Evolutionary conservation across 2,329 filamentous ascomycete genomes (phyloP), one percentile per base, ranked within the genome.

Genomic region (Purpureocillium takamizusanense): DNA sequence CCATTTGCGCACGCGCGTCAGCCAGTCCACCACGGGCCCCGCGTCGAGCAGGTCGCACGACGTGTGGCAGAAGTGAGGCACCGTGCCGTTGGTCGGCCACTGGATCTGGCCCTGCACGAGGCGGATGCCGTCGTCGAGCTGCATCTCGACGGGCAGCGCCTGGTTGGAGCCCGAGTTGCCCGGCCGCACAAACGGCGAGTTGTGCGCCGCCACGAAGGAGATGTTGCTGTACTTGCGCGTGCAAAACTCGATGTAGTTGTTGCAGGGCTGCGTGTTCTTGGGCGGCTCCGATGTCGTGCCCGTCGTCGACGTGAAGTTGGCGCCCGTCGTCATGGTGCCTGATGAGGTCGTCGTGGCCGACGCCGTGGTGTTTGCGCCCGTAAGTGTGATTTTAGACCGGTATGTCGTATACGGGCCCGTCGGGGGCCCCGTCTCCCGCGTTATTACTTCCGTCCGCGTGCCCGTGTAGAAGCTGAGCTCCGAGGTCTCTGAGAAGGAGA

Each of bases 121-220:
- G 17, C 78, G 76, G 29, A 84, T 64, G 23, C 86, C 86, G 53
- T 94, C 86, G 54, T 92, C 75, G 44, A 94, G 69, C 63, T 94
- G 87, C 27, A 72, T 65, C 11, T 67, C 71, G 35, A 92, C 84
- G 15, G 67, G 59, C 33, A 84, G 68, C 21, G 69, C 68, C 62
- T 94, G 86, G 60, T 94, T 94, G 39, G 83, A 75, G 12, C 80
- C 86, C 9, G 81, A 74, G 57, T 83, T 89, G 48, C 82, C 82
- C 13, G 69, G 56, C 8, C 74, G 67, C 31, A 81, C 71, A 55
- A 94, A 94, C 10, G 85, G 84, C 31, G 83, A 86, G 65, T 94
- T 94, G 64, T 94, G 86, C 14, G 81, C 79, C 15, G 75, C 78
- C 2, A 94, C 74, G 51, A 84, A 71, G 40, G 85, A 89, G 59